phyloP scores from a whole-genome alignment of 2,329 filamentous ascomycete genomes.

The Curvularia lunata region DNA sequence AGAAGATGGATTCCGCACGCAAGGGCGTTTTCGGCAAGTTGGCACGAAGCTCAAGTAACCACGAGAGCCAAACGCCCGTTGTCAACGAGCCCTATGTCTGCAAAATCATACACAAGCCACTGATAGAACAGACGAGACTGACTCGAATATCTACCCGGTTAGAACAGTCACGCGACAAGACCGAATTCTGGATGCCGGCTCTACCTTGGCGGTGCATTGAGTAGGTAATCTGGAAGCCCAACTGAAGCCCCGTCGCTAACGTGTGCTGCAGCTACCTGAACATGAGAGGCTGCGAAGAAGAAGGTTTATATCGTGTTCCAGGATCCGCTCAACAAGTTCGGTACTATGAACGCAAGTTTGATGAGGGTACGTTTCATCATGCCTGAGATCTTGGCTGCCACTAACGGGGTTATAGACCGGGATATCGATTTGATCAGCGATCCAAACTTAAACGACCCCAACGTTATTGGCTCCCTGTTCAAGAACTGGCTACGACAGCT shows the following conservation, averaged over 20 bases:
- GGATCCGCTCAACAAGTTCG: conserved; percentile 90
- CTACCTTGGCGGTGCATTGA: conserved; percentile 96
- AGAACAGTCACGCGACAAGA: conserved; percentile 89
- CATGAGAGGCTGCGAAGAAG: conserved; percentile 90
- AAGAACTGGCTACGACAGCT: conserved; percentile 95
- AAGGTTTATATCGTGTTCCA: conserved; percentile 90
- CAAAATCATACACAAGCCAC: conserved; percentile 82
- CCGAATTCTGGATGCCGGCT: conserved; percentile 98
- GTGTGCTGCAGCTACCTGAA: conserved; percentile 72
- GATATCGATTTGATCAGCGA: conserved; percentile 92
- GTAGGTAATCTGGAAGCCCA: conserved; percentile 51
- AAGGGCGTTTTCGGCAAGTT: conserved; percentile 84
- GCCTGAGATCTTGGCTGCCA: neutral
- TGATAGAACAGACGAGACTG: conserved; percentile 87
- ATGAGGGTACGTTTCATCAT: conserved; percentile 66
- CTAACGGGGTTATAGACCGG: conserved; percentile 62
- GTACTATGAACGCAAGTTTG: conserved; percentile 91
- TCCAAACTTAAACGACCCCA: conserved; percentile 90
- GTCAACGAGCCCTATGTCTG: conserved; percentile 83
- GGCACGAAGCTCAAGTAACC: conserved; percentile 71
- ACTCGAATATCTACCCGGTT: conserved; percentile 90
- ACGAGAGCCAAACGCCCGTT: conserved; percentile 66
- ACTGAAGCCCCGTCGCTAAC: conserved; percentile 15
- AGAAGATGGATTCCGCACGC: conserved; percentile 72
- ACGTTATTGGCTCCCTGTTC: conserved; percentile 94